Conservation (phyloP, 106 monocot species). For the Dendrobium catenatum region DNA sequence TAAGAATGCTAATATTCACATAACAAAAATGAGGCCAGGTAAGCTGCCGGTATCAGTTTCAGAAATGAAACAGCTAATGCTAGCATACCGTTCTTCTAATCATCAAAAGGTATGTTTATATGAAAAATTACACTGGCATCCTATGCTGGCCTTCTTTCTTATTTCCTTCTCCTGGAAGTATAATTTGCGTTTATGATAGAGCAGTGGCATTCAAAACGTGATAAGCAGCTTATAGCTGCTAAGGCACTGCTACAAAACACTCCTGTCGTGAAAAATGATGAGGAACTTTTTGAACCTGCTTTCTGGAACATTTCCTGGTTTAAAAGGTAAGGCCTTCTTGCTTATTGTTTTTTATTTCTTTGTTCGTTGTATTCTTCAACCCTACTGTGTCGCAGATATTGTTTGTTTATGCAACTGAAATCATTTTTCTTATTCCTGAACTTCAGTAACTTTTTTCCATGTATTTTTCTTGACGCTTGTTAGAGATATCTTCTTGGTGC, state of each 20-base stretch:
- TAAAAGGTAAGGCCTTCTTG: constrained; percentile 25
- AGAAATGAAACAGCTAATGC: constrained; percentile 19
- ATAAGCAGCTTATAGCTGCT: constrained; percentile 40
- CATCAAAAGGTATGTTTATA: constrained; percentile 11
- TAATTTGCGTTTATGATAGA: constrained; percentile 10
- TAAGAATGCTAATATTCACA: neutral
- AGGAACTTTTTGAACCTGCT: constrained; percentile 38
- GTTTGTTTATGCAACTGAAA: neutral
- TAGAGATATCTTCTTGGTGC: neutral
- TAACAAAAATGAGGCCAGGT: constrained; percentile 3
- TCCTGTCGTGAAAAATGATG: constrained; percentile 21
- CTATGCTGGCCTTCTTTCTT: neutral
- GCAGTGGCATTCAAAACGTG: constrained; percentile 31
- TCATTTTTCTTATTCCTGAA: too few species aligned
- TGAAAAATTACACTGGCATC: neutral
- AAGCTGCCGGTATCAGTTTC: constrained; percentile 7
- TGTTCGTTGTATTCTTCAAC: neutral
- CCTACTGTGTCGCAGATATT: neutral
- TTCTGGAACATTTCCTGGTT: constrained; percentile 60
- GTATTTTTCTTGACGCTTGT: neutral
- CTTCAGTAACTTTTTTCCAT: too few species aligned
- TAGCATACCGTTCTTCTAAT: constrained; percentile 15
- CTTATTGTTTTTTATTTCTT: neutral
- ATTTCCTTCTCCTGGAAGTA: neutral
- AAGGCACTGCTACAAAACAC: constrained; percentile 41